Evolutionary conservation across 306 rosid genomes (phyloP).

Genomic region (Cicer judaicum): DNA sequence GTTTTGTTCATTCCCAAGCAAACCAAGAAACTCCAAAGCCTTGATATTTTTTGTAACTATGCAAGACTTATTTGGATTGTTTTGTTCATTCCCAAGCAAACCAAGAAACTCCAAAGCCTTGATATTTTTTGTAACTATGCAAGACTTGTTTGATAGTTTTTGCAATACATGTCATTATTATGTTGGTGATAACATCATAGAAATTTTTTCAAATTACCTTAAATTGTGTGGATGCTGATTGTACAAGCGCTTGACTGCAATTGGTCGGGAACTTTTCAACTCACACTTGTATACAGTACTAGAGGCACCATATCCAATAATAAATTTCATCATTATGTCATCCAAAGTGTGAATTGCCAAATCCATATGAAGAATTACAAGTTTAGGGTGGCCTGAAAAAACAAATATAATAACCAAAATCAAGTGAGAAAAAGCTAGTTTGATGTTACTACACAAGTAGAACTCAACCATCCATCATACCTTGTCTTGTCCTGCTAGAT

Average conservation of each 20-base stretch:
- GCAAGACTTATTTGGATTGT: conserved; percentile 52
- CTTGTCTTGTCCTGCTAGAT: conserved; percentile 60
- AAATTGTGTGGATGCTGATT: conserved; percentile 63
- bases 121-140: neutral
- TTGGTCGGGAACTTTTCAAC: conserved; percentile 84
- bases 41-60: too few relatives aligned
- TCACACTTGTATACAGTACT: conserved; percentile 89
- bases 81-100: conserved; percentile 58
- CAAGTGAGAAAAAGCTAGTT: too few relatives aligned
- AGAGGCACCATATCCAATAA: conserved; percentile 33
- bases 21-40: too few relatives aligned
- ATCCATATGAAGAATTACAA: conserved; percentile 88
- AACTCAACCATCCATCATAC: conserved; percentile 38
- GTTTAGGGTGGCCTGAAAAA: conserved; percentile 67
- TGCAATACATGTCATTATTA: too few relatives aligned
- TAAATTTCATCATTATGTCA: conserved; percentile 85
- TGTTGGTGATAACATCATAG: too few relatives aligned
- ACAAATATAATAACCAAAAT: neutral
- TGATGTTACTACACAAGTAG: neutral
- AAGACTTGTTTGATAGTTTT: too few relatives aligned
- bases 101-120: conserved; percentile 95
- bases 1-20: too few relatives aligned
- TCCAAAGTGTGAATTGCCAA: conserved; percentile 92
- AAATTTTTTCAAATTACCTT: conserved; percentile 65
- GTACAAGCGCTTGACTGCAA: conserved; percentile 90